Evolutionary conservation across 495 filamentous ascomycete species (phyloP).

Genomic region (Penicillium salamii): DNA sequence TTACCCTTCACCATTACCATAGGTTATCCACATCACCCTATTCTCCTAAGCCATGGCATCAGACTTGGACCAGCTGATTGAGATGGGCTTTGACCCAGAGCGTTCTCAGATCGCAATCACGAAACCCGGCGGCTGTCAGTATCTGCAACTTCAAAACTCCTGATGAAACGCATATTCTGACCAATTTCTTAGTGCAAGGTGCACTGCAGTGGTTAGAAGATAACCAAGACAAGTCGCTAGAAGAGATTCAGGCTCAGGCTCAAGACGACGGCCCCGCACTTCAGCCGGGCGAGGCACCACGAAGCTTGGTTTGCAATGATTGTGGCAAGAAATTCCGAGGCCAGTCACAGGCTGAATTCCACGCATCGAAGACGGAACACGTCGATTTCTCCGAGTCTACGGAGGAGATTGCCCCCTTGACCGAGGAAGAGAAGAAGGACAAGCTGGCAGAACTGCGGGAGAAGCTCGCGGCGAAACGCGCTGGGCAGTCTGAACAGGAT

Average conservation of each 20-base stretch:
- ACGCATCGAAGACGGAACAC: constrained; percentile 85
- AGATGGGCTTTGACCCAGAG: constrained; percentile 91
- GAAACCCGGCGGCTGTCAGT: constrained; percentile 71
- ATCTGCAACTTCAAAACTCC: not conserved
- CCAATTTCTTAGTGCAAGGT: constrained; percentile 63
- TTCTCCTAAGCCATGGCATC: constrained; percentile 57
- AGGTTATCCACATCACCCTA: not conserved
- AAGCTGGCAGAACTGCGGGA: constrained; percentile 70
- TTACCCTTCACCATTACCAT: not conserved
- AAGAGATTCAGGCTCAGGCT: constrained; percentile 61
- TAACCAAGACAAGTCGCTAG: constrained; percentile 78
- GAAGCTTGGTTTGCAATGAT: constrained; percentile 79
- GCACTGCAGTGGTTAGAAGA: constrained; percentile 92
- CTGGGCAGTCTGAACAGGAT: constrained; percentile 66
- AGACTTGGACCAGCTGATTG: constrained; percentile 77
- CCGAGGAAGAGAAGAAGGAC: constrained; percentile 84
- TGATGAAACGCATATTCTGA: not conserved
- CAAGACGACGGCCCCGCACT: constrained; percentile 57
- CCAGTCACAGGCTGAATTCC: constrained; percentile 78
- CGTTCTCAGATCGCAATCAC: constrained; percentile 78
- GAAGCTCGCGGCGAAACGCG: constrained; percentile 71
- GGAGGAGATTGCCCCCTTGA: constrained; percentile 86
- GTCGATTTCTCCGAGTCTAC: constrained; percentile 91
- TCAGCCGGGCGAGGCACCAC: constrained; percentile 60
- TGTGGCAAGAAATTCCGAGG: constrained; percentile 89